Percentiles rank a stretch among this genome's conserved stretches.
phyloP scores from a whole-genome alignment of 352 stramenopile genomes.

The Phytophthora multivora region DNA sequence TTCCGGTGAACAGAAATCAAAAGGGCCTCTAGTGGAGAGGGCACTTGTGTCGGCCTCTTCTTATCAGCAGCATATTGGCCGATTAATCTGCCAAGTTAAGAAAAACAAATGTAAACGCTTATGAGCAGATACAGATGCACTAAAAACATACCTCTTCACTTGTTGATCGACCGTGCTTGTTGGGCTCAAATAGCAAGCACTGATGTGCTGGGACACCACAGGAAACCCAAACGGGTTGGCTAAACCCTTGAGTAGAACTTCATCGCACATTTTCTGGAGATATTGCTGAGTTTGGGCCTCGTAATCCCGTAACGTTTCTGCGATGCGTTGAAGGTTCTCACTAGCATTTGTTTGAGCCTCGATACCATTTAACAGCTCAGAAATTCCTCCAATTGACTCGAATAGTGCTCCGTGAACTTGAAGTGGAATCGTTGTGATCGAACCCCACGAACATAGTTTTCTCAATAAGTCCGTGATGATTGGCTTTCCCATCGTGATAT shows the following conservation, averaged over 20 bases:
- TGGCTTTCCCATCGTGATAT: conserved; percentile 50
- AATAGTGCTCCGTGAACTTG: conserved; percentile 82
- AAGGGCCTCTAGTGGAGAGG: conserved; percentile 66
- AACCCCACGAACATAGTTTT: conserved; percentile 61
- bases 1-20: conserved; percentile 74
- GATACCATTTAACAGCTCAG: conserved; percentile 68
- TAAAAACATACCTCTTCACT: conserved; percentile 62
- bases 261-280: conserved; percentile 63
- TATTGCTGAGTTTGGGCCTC: conserved; percentile 59
- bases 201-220: conserved; percentile 82
- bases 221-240: conserved; percentile 79
- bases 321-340: conserved; percentile 40
- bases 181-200: conserved; percentile 73
- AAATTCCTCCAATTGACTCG: conserved; percentile 76
- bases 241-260: conserved; percentile 77
- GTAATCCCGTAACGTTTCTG: conserved; percentile 49
- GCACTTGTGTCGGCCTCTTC: conserved; percentile 40
- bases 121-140: background rate
- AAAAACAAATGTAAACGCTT: conserved; percentile 6
- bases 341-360: conserved; percentile 31
- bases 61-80: conserved; percentile 57
- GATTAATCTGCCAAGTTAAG: conserved; percentile 49
- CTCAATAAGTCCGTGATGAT: conserved; percentile 69
- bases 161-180: conserved; percentile 54
- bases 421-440: conserved; percentile 76